A percentile compares a stretch with the other conserved stretches of the same genome.
Conservation (phyloP, 371 early-diverging fungal species). For the Saksenaea vasiformis region DNA sequence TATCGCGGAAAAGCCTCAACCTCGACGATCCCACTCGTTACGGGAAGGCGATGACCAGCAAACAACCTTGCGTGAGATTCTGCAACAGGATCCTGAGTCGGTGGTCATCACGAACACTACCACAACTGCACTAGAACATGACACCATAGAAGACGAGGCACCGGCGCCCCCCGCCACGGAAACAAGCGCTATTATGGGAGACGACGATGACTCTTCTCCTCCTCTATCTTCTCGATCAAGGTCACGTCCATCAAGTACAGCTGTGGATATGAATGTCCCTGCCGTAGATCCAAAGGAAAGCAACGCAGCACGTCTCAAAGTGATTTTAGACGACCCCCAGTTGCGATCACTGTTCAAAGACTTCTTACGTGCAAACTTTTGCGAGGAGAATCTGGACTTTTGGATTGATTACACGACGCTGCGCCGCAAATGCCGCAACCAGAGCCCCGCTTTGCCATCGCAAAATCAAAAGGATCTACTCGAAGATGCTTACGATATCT, state of each 20-base stretch:
- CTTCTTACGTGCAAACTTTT: constrained; percentile 62
- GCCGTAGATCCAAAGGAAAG: constrained; percentile 17
- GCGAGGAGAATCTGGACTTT: constrained; percentile 62
- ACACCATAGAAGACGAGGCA: neutral
- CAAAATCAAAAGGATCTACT: constrained; percentile 44
- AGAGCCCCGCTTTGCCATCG: constrained; percentile 31
- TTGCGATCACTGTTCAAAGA: constrained; percentile 64
- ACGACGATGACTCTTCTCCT: neutral
- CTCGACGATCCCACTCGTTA: neutral
- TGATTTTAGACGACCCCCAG: constrained; percentile 59
- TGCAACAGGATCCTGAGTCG: constrained; percentile 23
- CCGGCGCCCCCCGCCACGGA: neutral
- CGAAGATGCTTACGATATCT: constrained; percentile 60
- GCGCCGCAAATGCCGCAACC: constrained; percentile 33
- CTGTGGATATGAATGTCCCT: constrained; percentile 8
- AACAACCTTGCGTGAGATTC: constrained; percentile 25
- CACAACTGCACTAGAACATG: constrained; percentile 8
- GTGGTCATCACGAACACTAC: neutral
- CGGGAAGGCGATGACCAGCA: constrained; percentile 14
- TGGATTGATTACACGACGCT: constrained; percentile 54
- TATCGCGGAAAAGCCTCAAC: neutral
- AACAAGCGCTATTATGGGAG: neutral
- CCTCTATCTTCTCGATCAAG: neutral
- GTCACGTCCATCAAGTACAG: constrained; percentile 17
- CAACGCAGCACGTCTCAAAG: constrained; percentile 39